Evolutionary conservation across 495 filamentous ascomycete genomes (phyloP).

Genomic region (Trichoderma erinaceum): DNA sequence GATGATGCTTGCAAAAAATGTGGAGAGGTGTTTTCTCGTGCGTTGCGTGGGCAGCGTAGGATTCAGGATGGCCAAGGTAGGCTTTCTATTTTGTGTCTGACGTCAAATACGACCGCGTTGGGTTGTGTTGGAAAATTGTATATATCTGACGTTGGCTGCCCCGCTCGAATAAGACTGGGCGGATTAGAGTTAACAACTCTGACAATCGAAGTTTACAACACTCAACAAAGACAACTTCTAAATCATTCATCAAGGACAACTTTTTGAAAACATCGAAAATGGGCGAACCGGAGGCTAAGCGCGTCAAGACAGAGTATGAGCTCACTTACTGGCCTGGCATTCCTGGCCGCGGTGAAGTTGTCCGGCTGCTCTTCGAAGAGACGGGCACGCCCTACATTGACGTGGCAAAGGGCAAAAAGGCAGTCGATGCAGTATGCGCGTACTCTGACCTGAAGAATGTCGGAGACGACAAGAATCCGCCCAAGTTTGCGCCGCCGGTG

Average conservation of each 20-base stretch:
- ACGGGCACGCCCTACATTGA: slow-evolving; percentile 54
- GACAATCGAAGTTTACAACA: neutral
- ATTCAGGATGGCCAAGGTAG: too few species aligned
- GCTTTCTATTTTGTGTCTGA: too few species aligned
- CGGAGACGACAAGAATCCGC: slow-evolving; percentile 46
- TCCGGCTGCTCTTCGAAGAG: slow-evolving; percentile 52
- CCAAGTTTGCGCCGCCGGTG: slow-evolving; percentile 54
- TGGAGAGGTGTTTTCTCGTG: too few species aligned
- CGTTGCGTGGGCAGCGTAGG: too few species aligned
- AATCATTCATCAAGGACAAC: neutral
- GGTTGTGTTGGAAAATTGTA: too few species aligned
- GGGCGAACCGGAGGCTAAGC: slow-evolving; percentile 12
- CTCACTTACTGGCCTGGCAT: slow-evolving; percentile 50
- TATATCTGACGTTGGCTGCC: too few species aligned
- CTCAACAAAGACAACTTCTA: neutral
- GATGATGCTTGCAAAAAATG: too few species aligned
- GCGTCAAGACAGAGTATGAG: slow-evolving; percentile 26
- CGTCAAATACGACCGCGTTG: too few species aligned
- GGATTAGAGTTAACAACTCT: neutral
- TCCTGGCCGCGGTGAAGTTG: slow-evolving; percentile 51
- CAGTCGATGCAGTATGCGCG: slow-evolving; percentile 31
- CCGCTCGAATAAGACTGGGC: neutral
- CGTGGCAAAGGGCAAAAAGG: slow-evolving; percentile 36
- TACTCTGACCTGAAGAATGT: slow-evolving; percentile 27
- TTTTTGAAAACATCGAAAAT: neutral